Evolutionary conservation across 2,329 filamentous ascomycete genomes (phyloP), one percentile per base, ranked within the genome.

Genomic region (Neofusicoccum sp.): DNA sequence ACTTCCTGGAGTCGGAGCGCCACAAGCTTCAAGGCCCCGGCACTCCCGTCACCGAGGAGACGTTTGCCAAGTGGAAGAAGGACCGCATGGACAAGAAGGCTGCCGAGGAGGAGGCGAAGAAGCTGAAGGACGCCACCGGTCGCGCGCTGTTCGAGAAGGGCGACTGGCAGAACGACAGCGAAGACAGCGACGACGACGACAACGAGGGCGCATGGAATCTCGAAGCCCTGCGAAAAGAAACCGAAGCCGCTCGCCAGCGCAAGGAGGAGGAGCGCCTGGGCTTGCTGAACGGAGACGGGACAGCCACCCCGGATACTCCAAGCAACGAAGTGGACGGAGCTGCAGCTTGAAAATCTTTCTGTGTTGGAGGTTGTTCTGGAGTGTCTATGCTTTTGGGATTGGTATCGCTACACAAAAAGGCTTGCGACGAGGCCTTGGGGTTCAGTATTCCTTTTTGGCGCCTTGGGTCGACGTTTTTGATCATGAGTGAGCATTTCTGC

Each of bases 1-100:
- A 99, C 76, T 99, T 97, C 84, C 81, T 99, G 62, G 95, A 99
- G 78, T 94, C 91, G 0, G 94, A 99, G 81, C 87, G 95, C 70
- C 93, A 97, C 81, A 98, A 98, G 79, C 87, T 99, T 58, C 93
- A 90, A 0, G 95, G 94, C 62, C 93, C 84, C 0, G 84, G 98
- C 58, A 99, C 96, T 1, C 96, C 96, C 4, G 96, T 99, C 66
- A 99, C 91, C 1, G 89, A 89, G 2, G 95, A 99, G 74, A 85
- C 87, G 0, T 99, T 99, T 74, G 92, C 92, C 66, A 95, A 95
- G 74, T 99, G 95, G 95, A 99, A 99, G 85, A 89, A 93, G 80
- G 90, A 96, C 60, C 90, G 95, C 48, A 75, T 98, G 69, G 88
- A 93, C 78, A 99, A 99, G 88, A 98, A 97, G 84, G 90, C 89